Evolutionary conservation across 495 filamentous ascomycete genomes (phyloP), one percentile per base, ranked within the genome.

Genomic region (Cercophora samala): DNA sequence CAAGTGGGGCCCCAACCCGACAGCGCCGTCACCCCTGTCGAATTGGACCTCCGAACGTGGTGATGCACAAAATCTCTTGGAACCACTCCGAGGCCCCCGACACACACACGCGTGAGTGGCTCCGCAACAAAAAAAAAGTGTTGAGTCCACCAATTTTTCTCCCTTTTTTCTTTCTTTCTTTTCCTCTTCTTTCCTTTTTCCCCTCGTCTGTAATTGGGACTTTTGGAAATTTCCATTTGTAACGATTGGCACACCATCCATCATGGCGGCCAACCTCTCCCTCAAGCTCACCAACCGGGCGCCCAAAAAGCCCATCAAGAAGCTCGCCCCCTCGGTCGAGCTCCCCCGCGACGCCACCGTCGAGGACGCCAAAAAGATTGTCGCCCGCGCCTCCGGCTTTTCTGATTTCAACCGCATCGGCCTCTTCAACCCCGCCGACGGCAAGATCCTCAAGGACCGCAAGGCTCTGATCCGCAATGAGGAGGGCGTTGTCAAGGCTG

Each of bases 351-450:
- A 84, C 71, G 86, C 86, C 29, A 86, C 87, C 11, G 81, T 87
- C 63, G 85, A 89, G 68, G 84, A 91, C 67, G 77, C 81, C 59
- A 86, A 86, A 76, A 72, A 74, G 29, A 68, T 71, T 21, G 73
- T 86, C 42, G 82, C 84, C n/a, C 76, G 76, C 58, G 70, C 77
- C 22, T 70, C 78, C 17, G 79, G 79, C 58, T 72, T 80, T 37
- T 73, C 66, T 55, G 86, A 88, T 74, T 80, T 84, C 66, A 86
- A 91, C 72, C 87, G 89, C 64, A 82, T 91, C 24, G 88, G 88
- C 25, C 83, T 90, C 70, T 86, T 88, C 63, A 84, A 97, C 58
- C 86, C 90, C n/a, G 88, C 88, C 71, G 86, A 87, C 64, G 87
- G 80, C 72, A 83, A 85, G 76, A 83, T 80, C 29, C 73, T 86